Conservation (phyloP, 1,284 basidiomycete species). For the Malassezia japonica region DNA sequence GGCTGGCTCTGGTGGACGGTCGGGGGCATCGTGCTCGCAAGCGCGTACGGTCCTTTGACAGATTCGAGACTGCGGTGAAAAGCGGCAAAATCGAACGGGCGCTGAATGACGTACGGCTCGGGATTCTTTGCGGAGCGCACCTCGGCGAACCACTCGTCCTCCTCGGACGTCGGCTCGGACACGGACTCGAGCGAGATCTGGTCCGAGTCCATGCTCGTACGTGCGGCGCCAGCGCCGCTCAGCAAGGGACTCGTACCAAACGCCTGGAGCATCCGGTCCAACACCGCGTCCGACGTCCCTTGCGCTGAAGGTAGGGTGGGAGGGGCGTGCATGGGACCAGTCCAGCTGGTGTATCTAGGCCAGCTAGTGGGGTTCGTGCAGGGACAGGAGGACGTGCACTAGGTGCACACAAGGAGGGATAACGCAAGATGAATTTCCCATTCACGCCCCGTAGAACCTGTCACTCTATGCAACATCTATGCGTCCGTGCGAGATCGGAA, state of each 20-base stretch:
- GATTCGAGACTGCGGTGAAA: background rate
- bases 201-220: background rate
- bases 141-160: background rate
- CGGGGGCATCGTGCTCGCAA: no score
- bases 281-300: background rate
- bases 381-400: no score
- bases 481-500: no score
- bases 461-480: no score
- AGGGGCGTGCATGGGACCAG: no score
- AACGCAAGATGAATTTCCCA: no score
- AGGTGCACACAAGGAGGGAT: no score
- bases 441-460: no score
- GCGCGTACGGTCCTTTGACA: background rate
- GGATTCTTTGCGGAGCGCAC: background rate
- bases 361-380: no score
- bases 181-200: background rate
- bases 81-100: conserved; percentile 3
- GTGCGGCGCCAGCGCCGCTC: background rate
- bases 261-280: background rate
- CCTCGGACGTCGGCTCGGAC: background rate
- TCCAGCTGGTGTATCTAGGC: no score
- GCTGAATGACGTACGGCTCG: background rate
- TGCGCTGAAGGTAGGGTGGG: no score
- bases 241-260: background rate
- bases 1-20: no score